phyloP scores from a whole-genome alignment of 169 alveolate genomes.

The Cryptosporidium meleagridis region DNA sequence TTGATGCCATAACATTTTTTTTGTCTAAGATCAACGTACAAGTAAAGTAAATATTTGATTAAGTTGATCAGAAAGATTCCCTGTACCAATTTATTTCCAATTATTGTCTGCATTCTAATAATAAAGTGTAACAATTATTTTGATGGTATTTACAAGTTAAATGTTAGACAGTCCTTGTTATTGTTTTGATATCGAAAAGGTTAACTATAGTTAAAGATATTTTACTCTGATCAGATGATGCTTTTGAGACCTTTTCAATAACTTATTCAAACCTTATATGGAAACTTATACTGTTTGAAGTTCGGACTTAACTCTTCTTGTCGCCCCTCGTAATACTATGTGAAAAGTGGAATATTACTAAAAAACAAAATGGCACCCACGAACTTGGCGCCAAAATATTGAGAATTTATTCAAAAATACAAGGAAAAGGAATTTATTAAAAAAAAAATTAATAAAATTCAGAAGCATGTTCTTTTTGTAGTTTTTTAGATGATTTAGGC shows the following conservation, averaged over 20 bases:
- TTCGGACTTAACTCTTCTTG: background rate
- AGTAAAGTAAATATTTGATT: constrained; percentile 5
- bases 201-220: too few species aligned
- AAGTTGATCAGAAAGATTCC: constrained; percentile 10
- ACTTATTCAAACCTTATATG: too few species aligned
- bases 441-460: constrained; percentile 19
- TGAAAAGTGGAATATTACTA: background rate
- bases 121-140: background rate
- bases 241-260: too few species aligned
- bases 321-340: background rate
- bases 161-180: background rate
- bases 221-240: too few species aligned
- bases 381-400: background rate
- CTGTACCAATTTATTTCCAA: background rate
- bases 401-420: background rate
- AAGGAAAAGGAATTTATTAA: too few species aligned
- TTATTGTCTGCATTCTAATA: background rate
- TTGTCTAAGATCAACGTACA: constrained; percentile 55
- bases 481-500: constrained; percentile 10
- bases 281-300: background rate
- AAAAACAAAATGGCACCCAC: background rate
- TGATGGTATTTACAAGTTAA: background rate
- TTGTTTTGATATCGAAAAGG: background rate
- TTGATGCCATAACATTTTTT: constrained; percentile 34
- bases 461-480: constrained; percentile 50